phyloP scores from a whole-genome alignment of 129 eudicot genomes.

The Pseudognaphalium luteoalbum region DNA sequence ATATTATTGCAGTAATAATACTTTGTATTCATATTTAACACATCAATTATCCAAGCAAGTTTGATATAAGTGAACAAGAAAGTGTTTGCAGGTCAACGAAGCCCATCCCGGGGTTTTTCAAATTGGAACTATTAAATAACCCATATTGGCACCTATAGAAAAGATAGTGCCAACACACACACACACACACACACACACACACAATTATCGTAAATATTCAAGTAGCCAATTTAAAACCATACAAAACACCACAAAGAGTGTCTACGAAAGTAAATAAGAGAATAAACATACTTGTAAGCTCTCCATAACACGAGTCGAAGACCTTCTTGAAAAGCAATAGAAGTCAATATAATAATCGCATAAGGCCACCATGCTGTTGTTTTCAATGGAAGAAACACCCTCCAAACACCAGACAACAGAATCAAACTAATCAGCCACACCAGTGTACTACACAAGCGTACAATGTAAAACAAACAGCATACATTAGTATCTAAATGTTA shows the following conservation, averaged over 20 bases:
- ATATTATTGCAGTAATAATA: too few relatives aligned
- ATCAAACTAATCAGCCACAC: conserved; percentile 92
- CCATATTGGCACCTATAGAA: too few relatives aligned
- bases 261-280: neutral
- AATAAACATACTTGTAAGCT: conserved; percentile 61
- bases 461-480: conserved; percentile 17
- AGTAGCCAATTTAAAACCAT: neutral
- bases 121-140: too few relatives aligned
- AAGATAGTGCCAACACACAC: neutral
- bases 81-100: too few relatives aligned
- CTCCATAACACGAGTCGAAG: conserved; percentile 80
- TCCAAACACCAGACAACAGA: conserved; percentile 82
- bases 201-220: neutral
- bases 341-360: conserved; percentile 63
- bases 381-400: conserved; percentile 75
- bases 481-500: neutral
- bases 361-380: conserved; percentile 78
- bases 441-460: conserved; percentile 61
- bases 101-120: too few relatives aligned
- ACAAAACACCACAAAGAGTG: neutral
- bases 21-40: too few relatives aligned
- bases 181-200: neutral
- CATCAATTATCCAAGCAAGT: too few relatives aligned
- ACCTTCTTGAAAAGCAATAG: conserved; percentile 80
- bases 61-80: too few relatives aligned